Conservation (phyloP, 1,284 basidiomycete species). For the Ganoderma lingzhi region DNA sequence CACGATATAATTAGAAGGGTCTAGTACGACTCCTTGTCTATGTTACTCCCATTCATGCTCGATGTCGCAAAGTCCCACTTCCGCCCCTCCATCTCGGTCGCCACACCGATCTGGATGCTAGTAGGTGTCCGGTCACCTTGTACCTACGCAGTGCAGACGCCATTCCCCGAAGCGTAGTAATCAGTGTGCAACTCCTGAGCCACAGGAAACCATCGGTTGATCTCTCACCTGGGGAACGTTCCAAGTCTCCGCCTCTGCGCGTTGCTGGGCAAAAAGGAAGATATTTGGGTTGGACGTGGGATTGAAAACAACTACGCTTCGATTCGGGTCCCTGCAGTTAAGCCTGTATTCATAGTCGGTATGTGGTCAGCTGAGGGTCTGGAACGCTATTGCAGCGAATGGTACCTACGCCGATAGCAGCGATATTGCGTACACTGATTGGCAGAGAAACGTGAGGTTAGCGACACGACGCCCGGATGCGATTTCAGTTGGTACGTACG, state of each 20-base stretch:
- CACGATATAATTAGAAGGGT: background rate
- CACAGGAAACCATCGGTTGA: background rate
- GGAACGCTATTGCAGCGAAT: background rate
- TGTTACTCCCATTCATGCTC: background rate
- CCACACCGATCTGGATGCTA: background rate
- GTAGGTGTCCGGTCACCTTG: background rate
- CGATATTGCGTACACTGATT: background rate
- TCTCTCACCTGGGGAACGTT: conserved; percentile 8
- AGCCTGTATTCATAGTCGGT: background rate
- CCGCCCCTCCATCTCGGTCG: conserved; percentile 4
- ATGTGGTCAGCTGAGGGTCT: background rate
- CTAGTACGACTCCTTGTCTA: background rate
- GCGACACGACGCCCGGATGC: background rate
- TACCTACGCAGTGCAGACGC: background rate
- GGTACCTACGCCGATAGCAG: conserved; percentile 1
- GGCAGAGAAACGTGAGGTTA: background rate
- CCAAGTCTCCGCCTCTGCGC: conserved; percentile 2
- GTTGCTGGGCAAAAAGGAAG: background rate
- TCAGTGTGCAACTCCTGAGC: background rate
- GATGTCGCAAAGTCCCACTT: conserved; percentile 7
- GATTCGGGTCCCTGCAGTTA: background rate
- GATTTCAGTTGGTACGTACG: background rate
- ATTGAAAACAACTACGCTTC: background rate
- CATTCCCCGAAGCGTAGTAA: background rate
- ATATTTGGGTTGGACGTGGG: background rate